Base-by-base conservation (phyloP, 2,329 filamentous ascomycete genomes). In the Colletotrichum tamarilloi region DNA sequence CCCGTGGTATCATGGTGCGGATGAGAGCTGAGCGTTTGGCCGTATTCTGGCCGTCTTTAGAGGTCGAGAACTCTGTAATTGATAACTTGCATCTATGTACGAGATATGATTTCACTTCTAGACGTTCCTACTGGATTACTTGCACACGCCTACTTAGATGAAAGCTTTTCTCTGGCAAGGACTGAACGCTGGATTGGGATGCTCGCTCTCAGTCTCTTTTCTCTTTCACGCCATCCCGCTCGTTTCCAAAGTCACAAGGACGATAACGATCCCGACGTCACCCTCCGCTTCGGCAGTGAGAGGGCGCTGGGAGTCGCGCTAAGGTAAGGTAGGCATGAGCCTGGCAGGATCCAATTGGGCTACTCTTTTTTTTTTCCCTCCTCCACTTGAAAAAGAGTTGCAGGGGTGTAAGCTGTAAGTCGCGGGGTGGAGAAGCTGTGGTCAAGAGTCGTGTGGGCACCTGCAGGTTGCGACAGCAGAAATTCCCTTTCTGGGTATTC, bases 401-500 rank as follows among this genome's bases (percentile, higher is more conserved):
- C 19, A n/a, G 16, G 16, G 53, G 28, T 19, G 22, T 5, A 24
- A 16, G 42, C 42, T 49, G 42, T 8, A 49, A 62, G n/a, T 57
- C 73, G 73, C 65, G 73, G 73, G 69, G 73, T 8, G 42, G 42
- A 22, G 65, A 35, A 38, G 59, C 62, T 32, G 11, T 66, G 64
- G 49, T 62, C 32, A n/a, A 19, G 5, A 8, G 62, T n/a, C 11
- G 19, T 52, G 42, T 52, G 60, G 60, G 46, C n/a, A 53, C 60
- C 28, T n/a, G 42, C 28, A 22, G 22, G 30, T 38, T 26, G 62
- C 28, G 52, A 35, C 66, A 65, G 60, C 67, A 38, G 38, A 71
- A 24, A 60, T 74, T 75, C 67, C 74, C 74, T 42, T 72, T 75
- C 64, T 75, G 72, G 72, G 74, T 74, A 75, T 67, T 65, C 74